Evolutionary conservation across 1,139 yeast genomes (phyloP), one percentile per base, ranked within the genome.

Genomic region (Chernovozyma aurita): DNA sequence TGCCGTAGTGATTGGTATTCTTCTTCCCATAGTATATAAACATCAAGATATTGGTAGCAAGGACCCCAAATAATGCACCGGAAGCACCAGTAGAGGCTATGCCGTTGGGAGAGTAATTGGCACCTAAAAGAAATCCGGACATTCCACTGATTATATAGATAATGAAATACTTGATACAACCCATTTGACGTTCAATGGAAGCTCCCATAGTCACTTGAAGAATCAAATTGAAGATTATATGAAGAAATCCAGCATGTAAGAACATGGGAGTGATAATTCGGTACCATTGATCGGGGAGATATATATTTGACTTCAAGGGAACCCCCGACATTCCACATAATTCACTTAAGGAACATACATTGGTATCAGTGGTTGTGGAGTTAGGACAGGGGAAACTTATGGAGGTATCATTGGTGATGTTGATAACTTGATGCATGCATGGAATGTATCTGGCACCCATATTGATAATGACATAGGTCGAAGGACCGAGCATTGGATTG

Each of bases 401-500:
- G 2, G 63, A 42, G 3, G 69, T 48, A 41, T 66, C 72, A 43
- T 76, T 67, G 6, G 87, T 80, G 36, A 80, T 55, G 3, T 67
- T 71, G 18, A 55, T 50, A 21, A 81, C 65, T 29, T 60, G 54
- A 40, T 76, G 77, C 86, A 82, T 82, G 52, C 92, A 83, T 0
- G 88, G 87, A 0, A 76, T 71, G 53, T 80, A 83, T 30, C 90
- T 57, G 3, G 88, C 82, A 1, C 90, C 90, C 76, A 80, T 74
- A 47, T 79, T 74, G 40, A 82, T 79, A 50, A 78, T 65, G 7
- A 81, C 61, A 48, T 80, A 80, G 0, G 81, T 63, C 2, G 87
- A 80, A n/a, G 92, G 92, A 1, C 92, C 92, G 32, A 83, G 58
- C 90, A 83, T 82, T 8, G 90, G 90, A 52, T 83, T 83, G 61